Conservation (phyloP, 805 yeast species). For the Komagataella populi region DNA sequence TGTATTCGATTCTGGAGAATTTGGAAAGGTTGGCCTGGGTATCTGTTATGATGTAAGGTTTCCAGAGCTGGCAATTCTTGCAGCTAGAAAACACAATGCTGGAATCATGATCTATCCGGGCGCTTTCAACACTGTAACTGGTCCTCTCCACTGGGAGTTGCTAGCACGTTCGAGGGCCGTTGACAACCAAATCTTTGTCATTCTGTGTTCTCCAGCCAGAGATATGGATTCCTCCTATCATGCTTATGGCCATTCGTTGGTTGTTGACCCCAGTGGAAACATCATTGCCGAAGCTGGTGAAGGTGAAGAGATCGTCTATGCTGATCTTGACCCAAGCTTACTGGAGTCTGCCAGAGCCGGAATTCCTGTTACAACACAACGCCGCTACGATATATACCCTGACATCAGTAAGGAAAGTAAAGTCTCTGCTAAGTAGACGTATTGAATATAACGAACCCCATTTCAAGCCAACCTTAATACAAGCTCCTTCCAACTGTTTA, state of each 20-base stretch:
- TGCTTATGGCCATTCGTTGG: constrained; percentile 55
- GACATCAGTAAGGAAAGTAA: constrained; percentile 17
- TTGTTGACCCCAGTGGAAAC: constrained; percentile 50
- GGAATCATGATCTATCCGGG: constrained; percentile 67
- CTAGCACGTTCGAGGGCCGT: constrained; percentile 63
- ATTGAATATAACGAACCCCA: no score
- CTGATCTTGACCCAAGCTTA: constrained; percentile 52
- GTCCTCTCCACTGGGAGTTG: constrained; percentile 74
- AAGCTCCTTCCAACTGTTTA: background rate
- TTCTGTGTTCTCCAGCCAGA: constrained; percentile 84
- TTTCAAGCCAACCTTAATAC: no score
- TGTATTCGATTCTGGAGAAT: constrained; percentile 49
- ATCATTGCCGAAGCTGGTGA: constrained; percentile 64
- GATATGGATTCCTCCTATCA: constrained; percentile 47
- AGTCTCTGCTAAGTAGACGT: background rate
- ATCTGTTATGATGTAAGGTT: constrained; percentile 74
- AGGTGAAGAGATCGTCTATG: constrained; percentile 62
- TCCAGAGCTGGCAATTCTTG: constrained; percentile 62
- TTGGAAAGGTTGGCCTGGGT: constrained; percentile 72
- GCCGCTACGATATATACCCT: constrained; percentile 54
- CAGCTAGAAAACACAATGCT: constrained; percentile 49
- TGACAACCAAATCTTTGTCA: constrained; percentile 59
- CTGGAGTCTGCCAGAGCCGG: constrained; percentile 45
- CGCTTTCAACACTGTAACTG: constrained; percentile 76
- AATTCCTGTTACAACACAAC: constrained; percentile 57